These are phyloP conservation scores for Podila clonocystis DNA, from an alignment of 192 early-diverging fungal genomes.

Conservation along the genomic window DNA sequence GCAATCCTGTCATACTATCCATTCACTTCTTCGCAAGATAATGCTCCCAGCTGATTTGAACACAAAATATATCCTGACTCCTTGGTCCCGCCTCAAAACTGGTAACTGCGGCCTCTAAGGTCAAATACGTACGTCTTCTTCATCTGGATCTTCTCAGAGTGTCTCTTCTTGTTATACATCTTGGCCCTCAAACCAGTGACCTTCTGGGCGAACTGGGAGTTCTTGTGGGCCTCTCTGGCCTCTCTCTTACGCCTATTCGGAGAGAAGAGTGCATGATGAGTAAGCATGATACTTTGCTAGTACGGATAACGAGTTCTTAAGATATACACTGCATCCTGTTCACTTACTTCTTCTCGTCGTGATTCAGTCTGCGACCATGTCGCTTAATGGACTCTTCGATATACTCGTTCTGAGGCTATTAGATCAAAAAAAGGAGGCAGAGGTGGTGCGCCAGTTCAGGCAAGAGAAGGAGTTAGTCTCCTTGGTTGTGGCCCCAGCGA, in stretches of 20 bases:
- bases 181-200: constrained; percentile 98
- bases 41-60: too few species aligned
- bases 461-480: neutral
- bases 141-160: constrained; percentile 99
- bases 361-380: constrained; percentile 95
- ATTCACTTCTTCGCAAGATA: too few species aligned
- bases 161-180: constrained; percentile 98
- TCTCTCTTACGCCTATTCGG: constrained; percentile 87
- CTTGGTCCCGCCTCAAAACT: neutral
- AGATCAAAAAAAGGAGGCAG: constrained; percentile 13
- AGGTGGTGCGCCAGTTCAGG: neutral
- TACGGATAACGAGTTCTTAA: neutral
- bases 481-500: too few species aligned
- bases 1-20: too few species aligned
- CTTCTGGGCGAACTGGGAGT: constrained; percentile 94
- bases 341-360: constrained; percentile 92
- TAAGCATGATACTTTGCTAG: neutral
- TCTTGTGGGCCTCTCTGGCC: constrained; percentile 93
- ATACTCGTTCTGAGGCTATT: constrained; percentile 86
- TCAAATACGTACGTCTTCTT: constrained; percentile 87
- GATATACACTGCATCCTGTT: neutral
- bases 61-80: neutral
- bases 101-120: neutral
- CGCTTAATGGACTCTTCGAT: constrained; percentile 98
- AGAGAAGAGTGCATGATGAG: neutral